Conservation (phyloP, 352 stramenopile genomes). For the Aphanomyces stellatus region DNA sequence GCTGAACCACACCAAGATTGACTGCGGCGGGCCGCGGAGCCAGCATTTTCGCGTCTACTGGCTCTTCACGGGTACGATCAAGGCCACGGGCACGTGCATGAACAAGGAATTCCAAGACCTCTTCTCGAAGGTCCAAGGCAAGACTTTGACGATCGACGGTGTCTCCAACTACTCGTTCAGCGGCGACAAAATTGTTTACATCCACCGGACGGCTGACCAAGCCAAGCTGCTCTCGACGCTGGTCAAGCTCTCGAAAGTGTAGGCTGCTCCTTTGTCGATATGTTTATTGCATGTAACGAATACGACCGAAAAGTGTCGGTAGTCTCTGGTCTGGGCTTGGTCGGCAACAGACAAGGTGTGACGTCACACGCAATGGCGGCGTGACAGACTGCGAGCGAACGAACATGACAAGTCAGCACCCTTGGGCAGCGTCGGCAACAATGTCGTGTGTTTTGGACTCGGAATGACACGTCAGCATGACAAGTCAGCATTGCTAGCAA, state of each 20-base stretch:
- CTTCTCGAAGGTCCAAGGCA: slow-evolving; percentile 73
- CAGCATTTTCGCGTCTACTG: slow-evolving; percentile 84
- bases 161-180: slow-evolving; percentile 85
- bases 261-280: no score
- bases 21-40: slow-evolving; percentile 69
- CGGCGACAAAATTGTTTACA: slow-evolving; percentile 83
- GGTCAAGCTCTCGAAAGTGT: slow-evolving; percentile 30
- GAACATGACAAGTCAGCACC: no score
- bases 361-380: no score
- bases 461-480: no score
- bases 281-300: no score
- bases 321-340: no score
- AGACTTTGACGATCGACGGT: slow-evolving; percentile 69
- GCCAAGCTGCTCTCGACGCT: slow-evolving; percentile 80
- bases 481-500: no score
- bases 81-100: slow-evolving; percentile 72
- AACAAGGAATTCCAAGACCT: slow-evolving; percentile 84
- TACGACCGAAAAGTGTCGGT: no score
- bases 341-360: no score
- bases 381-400: no score
- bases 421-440: no score
- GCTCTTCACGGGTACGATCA: slow-evolving; percentile 64
- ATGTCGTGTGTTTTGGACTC: no score
- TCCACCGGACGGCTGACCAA: slow-evolving; percentile 81
- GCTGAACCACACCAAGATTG: slow-evolving; percentile 70